Conservation (phyloP, 495 filamentous ascomycete species). For the Apiosordaria backusii region DNA sequence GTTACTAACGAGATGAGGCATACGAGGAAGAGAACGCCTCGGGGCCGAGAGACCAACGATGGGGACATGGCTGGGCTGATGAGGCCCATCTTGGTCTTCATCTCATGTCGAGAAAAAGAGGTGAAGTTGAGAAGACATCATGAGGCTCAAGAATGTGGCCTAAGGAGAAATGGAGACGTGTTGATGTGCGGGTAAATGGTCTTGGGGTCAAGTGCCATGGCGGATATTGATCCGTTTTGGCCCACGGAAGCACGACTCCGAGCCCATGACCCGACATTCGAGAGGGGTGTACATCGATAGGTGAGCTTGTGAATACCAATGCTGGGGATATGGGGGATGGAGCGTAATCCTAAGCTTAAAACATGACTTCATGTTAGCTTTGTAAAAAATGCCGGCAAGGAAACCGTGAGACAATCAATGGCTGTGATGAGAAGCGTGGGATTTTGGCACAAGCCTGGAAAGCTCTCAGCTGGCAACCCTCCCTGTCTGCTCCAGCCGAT, state of each 20-base stretch:
- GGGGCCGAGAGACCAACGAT: conserved; percentile 13
- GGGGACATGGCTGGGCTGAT: background rate
- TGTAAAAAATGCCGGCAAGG: no score
- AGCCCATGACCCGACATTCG: background rate
- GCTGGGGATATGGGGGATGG: no score
- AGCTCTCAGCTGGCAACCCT: no score
- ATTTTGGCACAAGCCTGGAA: no score
- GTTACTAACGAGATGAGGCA: conserved; percentile 24
- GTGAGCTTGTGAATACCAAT: background rate
- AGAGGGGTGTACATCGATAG: background rate
- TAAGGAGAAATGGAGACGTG: background rate
- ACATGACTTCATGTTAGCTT: no score
- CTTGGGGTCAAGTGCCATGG: conserved; percentile 3
- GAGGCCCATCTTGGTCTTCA: conserved; percentile 1
- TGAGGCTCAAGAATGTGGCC: background rate
- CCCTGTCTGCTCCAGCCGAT: no score
- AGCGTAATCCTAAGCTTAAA: no score
- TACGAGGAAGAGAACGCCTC: conserved; percentile 15
- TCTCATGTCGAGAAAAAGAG: background rate
- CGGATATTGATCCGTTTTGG: background rate
- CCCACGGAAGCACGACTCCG: conserved; percentile 6
- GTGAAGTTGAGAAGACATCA: background rate
- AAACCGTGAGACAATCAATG: background rate
- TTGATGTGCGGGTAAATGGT: conserved; percentile 1
- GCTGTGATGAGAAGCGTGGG: no score